phyloP scores from a whole-genome alignment of 1,284 basidiomycete species.

The Apiotrichum laibachii region DNA sequence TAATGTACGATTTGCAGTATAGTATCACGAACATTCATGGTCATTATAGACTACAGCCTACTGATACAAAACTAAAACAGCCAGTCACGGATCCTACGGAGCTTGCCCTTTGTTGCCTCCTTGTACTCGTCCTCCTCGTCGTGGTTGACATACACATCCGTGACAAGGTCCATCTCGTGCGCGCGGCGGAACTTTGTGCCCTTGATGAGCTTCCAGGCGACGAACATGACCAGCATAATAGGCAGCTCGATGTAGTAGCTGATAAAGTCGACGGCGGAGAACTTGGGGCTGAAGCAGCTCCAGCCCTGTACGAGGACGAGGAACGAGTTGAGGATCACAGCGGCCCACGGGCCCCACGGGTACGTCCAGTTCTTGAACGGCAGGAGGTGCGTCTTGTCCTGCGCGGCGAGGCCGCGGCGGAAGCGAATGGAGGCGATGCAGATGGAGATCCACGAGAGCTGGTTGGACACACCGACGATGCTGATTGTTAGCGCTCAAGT shows the following conservation, averaged over 20 bases:
- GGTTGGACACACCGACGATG: slow-evolving; percentile 25
- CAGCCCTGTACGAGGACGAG: slow-evolving; percentile 46
- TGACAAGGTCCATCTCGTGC: slow-evolving; percentile 38
- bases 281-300: slow-evolving; percentile 58
- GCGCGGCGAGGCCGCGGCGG: slow-evolving; percentile 67
- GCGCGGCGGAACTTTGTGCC: slow-evolving; percentile 30
- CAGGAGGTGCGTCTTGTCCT: slow-evolving; percentile 62
- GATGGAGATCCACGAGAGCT: slow-evolving; percentile 73
- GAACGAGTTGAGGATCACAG: slow-evolving; percentile 37
- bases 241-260: slow-evolving; percentile 59
- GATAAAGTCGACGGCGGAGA: slow-evolving; percentile 27
- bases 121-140: slow-evolving; percentile 40
- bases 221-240: slow-evolving; percentile 73
- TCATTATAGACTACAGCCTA: no score
- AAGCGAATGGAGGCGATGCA: slow-evolving; percentile 76
- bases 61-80: neutral
- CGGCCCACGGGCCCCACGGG: slow-evolving; percentile 29
- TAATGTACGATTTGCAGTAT: neutral
- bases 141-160: slow-evolving; percentile 63
- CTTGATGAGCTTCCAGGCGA: slow-evolving; percentile 49
- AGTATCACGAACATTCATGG: no score
- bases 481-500: slow-evolving; percentile 16
- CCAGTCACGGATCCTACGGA: neutral
- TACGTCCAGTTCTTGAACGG: slow-evolving; percentile 55
- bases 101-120: neutral